phyloP scores from a whole-genome alignment of 352 stramenopile species.

The Phytophthora meadii region DNA sequence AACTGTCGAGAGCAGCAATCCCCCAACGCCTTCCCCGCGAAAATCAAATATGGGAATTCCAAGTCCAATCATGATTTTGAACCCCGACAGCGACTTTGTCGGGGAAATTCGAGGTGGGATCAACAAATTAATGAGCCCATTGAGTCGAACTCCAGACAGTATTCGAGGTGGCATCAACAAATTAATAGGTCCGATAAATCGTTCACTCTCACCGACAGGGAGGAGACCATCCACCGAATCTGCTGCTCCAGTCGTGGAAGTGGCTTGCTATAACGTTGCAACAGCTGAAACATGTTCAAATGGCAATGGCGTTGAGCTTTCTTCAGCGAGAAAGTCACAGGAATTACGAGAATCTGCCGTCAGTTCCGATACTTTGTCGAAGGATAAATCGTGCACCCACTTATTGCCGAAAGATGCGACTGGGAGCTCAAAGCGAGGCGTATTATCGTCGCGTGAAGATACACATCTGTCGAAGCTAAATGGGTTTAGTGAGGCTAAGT shows the following conservation, averaged over 20 bases:
- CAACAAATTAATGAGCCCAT: constrained; percentile 35
- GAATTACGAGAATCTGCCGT: not conserved
- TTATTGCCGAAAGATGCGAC: not conserved
- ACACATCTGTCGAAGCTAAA: constrained; percentile 10
- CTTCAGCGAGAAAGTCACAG: constrained; percentile 5
- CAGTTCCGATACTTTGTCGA: not conserved
- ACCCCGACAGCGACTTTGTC: constrained; percentile 24
- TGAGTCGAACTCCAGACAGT: constrained; percentile 30
- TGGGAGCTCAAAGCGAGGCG: not conserved
- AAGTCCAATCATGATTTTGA: constrained; percentile 28
- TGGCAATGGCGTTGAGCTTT: not conserved
- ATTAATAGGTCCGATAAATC: constrained; percentile 33
- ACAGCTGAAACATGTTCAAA: not conserved
- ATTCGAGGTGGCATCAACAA: constrained; percentile 36
- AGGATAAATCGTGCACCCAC: not conserved
- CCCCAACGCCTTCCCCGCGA: not conserved
- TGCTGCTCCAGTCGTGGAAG: constrained; percentile 16
- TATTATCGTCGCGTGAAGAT: not conserved
- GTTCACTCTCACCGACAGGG: constrained; percentile 19
- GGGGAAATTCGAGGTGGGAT: constrained; percentile 29
- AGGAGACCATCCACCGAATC: constrained; percentile 21
- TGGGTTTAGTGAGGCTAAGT: constrained; percentile 12
- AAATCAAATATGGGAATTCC: constrained; percentile 26
- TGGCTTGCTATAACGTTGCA: constrained; percentile 20
- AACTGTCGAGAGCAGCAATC: not conserved